Evolutionary conservation across 306 rosid species (phyloP), one percentile per base, ranked within the genome.

Genomic region (Medicago arabica): DNA sequence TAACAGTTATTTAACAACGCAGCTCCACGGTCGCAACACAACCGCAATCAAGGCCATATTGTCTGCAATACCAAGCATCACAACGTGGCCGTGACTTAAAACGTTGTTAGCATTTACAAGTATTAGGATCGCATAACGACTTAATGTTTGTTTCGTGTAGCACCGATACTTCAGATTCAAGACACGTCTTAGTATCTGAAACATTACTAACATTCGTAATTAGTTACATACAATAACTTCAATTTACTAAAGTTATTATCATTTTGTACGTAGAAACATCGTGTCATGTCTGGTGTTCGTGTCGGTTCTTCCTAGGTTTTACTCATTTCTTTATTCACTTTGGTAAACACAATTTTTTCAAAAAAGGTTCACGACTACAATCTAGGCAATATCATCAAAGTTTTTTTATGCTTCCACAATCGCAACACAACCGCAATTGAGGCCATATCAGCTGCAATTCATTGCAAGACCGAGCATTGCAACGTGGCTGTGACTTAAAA

Each of bases 81-180:
- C 38, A 34, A 34, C 38, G 38, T 34, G 38, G 38, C 1, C 38
- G 7, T 34, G 6, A 34, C 38, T 34, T 34, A 34, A 34, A 47
- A 47, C 53, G 13, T 14, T 46, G 5, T 46, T 14, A 47, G 53
- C 17, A 47, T 47, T 3, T 18, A 54, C 28, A 54, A 21, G 51
- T 34, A 25, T 21, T 59, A 39, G 51, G n/a, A 75, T 28, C 64
- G 66, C 15, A 66, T 17, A 70, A 63, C 16, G 13, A 75, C 47
- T 53, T 4, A 36, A 47, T 40, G 9, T 21, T 25, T 39, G 16
- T 46, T 46, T 6, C 3, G 4, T 28, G 31, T 3, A 28, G 28
- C 31, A 28, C 31, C 31, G 4, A 28, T 28, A 28, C 31, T 28
- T 28, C 31, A 28, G 31, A 28, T 28, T 3, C 3, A 28, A 28